Conservation (phyloP, 441 rosid genomes). For the Eruca vesicaria region DNA sequence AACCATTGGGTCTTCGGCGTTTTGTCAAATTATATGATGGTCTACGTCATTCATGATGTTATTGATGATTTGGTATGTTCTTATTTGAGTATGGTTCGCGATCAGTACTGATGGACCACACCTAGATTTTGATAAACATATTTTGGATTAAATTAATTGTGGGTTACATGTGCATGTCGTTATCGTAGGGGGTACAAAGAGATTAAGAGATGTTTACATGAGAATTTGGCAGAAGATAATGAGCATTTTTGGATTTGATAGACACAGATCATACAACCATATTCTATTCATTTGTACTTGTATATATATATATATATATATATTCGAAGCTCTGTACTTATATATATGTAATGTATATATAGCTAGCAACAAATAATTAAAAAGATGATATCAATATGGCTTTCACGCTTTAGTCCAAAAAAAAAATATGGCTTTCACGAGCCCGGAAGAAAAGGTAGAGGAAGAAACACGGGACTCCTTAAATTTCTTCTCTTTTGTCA, state of each 20-base stretch:
- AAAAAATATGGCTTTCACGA: constrained; percentile 36
- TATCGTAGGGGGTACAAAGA: constrained; percentile 23
- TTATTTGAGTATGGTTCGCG: constrained; percentile 27
- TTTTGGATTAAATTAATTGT: constrained; percentile 16
- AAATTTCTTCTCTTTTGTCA: constrained; percentile 33
- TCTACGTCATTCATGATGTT: constrained; percentile 38
- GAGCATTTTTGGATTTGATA: constrained; percentile 8
- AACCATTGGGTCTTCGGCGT: constrained; percentile 33
- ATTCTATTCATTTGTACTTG: constrained; percentile 17
- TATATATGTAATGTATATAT: not conserved
- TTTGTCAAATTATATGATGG: constrained; percentile 28
- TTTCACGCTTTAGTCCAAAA: too few relatives aligned
- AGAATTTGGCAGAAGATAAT: constrained; percentile 18
- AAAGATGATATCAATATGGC: constrained; percentile 23
- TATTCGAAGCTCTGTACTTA: not conserved
- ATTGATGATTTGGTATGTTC: constrained; percentile 11
- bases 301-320: not conserved
- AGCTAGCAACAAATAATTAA: not conserved
- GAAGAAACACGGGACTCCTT: constrained; percentile 32
- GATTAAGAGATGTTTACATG: constrained; percentile 13
- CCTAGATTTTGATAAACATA: constrained; percentile 16
- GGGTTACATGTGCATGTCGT: constrained; percentile 17
- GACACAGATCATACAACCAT: constrained; percentile 24
- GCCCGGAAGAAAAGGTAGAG: constrained; percentile 31
- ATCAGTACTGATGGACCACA: constrained; percentile 29